phyloP scores from a whole-genome alignment of 345 rosid species.

The Murraya paniculata region DNA sequence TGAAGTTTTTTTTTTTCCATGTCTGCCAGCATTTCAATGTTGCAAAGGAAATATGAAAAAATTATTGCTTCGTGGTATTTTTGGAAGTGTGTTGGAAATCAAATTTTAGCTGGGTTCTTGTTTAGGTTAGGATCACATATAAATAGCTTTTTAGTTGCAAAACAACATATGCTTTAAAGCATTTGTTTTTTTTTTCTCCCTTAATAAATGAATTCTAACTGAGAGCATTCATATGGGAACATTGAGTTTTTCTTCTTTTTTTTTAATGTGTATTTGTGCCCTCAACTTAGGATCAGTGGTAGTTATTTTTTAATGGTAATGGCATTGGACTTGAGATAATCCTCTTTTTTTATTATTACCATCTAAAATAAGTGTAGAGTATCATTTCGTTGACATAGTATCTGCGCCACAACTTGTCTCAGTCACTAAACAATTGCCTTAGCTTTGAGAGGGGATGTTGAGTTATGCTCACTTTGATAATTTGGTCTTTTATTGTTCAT shows the following conservation, averaged over 20 bases:
- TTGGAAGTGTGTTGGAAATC: not conserved
- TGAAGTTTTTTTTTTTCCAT: not conserved
- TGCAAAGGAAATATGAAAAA: not conserved
- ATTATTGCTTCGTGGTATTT: not conserved
- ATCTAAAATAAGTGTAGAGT: not conserved
- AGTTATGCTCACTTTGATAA: not conserved
- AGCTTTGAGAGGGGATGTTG: not conserved
- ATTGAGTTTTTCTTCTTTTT: too few relatives aligned
- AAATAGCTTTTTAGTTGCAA: not conserved
- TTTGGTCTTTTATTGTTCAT: not conserved
- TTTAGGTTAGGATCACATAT: not conserved
- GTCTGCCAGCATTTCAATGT: not conserved
- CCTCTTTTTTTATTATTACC: not conserved
- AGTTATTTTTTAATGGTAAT: not conserved
- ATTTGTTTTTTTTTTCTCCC: not conserved
- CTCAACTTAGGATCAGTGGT: not conserved
- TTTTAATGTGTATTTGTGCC: not conserved
- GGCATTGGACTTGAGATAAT: not conserved
- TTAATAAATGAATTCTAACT: too few relatives aligned
- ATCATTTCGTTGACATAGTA: not conserved
- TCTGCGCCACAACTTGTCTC: not conserved
- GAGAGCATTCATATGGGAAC: not conserved
- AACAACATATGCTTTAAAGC: not conserved
- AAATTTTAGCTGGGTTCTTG: not conserved
- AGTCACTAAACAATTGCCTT: not conserved